Conservation (phyloP, 2,329 filamentous ascomycete species). For the Neospermospora avenae region DNA sequence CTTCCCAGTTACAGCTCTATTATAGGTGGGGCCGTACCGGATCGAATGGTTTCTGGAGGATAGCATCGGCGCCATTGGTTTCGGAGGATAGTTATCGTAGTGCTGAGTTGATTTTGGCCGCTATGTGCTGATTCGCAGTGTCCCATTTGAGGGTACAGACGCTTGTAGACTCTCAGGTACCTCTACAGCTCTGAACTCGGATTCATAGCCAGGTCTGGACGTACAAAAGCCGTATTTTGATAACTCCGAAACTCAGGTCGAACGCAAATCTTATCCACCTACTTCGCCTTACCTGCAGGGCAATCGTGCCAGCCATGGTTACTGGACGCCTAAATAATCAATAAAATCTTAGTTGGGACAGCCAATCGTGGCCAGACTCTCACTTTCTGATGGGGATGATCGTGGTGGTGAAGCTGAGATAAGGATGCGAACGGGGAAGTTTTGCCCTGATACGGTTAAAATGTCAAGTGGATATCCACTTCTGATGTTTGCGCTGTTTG, state of each 20-base stretch:
- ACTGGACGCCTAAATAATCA: not conserved
- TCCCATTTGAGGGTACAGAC: not conserved
- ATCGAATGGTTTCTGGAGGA: not conserved
- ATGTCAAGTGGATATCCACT: not conserved
- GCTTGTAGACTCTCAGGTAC: too few species aligned
- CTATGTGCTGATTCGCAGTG: not conserved
- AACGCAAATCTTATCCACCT: not conserved
- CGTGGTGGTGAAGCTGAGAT: constrained; percentile 10
- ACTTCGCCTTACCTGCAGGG: not conserved
- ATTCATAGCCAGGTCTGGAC: not conserved
- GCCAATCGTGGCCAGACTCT: not conserved
- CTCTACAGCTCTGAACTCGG: not conserved
- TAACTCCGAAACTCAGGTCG: not conserved
- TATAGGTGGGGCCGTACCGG: too few species aligned
- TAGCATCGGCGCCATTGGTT: not conserved
- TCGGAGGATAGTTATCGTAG: not conserved
- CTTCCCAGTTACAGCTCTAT: not conserved
- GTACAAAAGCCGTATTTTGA: not conserved
- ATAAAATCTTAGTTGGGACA: not conserved
- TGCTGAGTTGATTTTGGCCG: not conserved
- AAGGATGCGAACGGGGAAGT: constrained; percentile 14
- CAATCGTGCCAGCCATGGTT: not conserved
- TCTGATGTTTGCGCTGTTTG: constrained; percentile 7
- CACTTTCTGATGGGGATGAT: not conserved
- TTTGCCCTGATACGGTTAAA: constrained; percentile 21